phyloP scores from a whole-genome alignment of 2,329 filamentous ascomycete species.

The Cladosporium sp. region DNA sequence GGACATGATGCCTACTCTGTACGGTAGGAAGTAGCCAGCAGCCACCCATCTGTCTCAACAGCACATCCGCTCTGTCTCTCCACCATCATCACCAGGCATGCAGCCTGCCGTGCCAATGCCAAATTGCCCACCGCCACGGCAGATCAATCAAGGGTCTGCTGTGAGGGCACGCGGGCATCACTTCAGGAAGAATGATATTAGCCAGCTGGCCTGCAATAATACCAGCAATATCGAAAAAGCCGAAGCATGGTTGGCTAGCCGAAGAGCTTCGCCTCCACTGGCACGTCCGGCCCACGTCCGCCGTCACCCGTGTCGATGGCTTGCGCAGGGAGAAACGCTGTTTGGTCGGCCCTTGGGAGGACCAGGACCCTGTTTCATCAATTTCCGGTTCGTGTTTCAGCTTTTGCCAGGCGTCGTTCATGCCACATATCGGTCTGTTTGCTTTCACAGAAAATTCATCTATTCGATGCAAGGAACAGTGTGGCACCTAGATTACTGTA shows the following conservation, averaged over 20 bases:
- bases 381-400: not conserved
- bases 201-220: not conserved
- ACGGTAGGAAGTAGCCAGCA: no score
- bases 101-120: not conserved
- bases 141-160: not conserved
- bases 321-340: not conserved
- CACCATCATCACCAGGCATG: not conserved
- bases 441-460: not conserved
- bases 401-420: not conserved
- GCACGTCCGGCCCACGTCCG: not conserved
- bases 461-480: not conserved
- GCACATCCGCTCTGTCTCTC: not conserved
- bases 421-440: not conserved
- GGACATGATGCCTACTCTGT: not conserved
- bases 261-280: not conserved
- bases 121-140: not conserved
- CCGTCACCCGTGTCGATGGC: not conserved
- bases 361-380: not conserved
- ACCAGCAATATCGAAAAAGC: not conserved
- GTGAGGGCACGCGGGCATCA: not conserved
- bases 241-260: not conserved
- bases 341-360: not conserved
- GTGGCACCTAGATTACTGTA: no score
- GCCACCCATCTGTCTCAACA: no score
- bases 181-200: not conserved